These are phyloP conservation scores for Cardamine chenopodiifolia DNA, from an alignment of 345 rosid species.

Conservation along the genomic window DNA sequence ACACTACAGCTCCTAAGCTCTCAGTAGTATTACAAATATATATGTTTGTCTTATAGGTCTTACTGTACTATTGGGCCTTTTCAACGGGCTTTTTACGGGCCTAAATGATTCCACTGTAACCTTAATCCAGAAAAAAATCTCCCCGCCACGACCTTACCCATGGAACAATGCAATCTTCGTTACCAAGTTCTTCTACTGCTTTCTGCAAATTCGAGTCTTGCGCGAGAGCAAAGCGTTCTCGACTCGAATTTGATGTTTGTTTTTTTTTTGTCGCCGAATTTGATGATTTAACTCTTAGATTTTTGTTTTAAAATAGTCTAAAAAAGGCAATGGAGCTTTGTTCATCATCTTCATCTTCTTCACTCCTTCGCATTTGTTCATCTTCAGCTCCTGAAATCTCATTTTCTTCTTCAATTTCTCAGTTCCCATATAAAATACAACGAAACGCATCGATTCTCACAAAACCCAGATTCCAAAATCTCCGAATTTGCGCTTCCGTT, in stretches of 20 bases:
- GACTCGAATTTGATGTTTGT: conserved; percentile 8
- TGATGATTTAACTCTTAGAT: conserved; percentile 2
- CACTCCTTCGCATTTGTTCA: conserved; percentile 47
- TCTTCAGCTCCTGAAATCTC: conserved; percentile 52
- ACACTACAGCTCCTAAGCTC: background rate
- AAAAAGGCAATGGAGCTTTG: conserved; percentile 60
- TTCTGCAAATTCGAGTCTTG: conserved; percentile 8
- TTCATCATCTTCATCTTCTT: conserved; percentile 54
- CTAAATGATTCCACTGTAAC: background rate
- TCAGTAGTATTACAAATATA: no score
- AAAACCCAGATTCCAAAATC: conserved; percentile 44
- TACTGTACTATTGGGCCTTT: background rate
- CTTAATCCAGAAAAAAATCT: conserved; percentile 14
- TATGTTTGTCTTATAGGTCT: background rate
- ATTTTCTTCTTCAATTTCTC: conserved; percentile 64
- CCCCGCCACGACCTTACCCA: conserved; percentile 46
- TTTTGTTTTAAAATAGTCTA: background rate
- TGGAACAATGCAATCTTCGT: conserved; percentile 17
- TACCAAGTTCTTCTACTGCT: conserved; percentile 2
- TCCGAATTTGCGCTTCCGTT: conserved; percentile 53
- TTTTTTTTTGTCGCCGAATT: no score
- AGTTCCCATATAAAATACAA: conserved; percentile 48
- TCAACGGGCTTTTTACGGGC: conserved; percentile 15
- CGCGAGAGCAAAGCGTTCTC: conserved; percentile 7
- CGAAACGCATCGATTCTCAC: conserved; percentile 37